Evolutionary conservation across 2,329 filamentous ascomycete species (phyloP).

Genomic region (Stachybotrys chlorohalonatus): DNA sequence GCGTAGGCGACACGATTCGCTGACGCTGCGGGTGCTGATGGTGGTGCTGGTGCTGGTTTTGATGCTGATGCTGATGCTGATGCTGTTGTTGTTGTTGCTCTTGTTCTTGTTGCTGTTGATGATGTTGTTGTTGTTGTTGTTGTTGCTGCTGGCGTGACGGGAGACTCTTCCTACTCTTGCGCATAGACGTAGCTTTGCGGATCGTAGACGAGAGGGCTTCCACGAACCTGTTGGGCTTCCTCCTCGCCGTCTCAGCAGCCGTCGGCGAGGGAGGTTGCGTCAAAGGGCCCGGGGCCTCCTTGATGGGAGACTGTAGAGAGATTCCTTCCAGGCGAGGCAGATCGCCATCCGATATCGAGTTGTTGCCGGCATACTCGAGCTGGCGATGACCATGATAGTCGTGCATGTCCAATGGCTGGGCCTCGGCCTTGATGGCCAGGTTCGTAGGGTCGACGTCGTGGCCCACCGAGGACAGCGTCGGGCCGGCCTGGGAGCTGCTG

Average conservation of each 20-base stretch:
- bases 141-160: conserved; percentile 2
- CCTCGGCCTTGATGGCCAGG: conserved; percentile 11
- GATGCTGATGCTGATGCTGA: too few relatives aligned
- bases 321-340: conserved; percentile 38
- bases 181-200: conserved; percentile 26
- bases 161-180: conserved; percentile 17
- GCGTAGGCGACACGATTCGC: conserved; percentile 20
- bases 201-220: conserved; percentile 29
- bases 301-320: conserved; percentile 28
- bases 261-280: conserved; percentile 22
- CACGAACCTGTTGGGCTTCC: conserved; percentile 29
- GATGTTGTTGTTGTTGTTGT: neutral
- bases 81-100: too few relatives aligned
- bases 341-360: conserved; percentile 38
- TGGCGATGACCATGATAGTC: conserved; percentile 8
- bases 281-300: conserved; percentile 15
- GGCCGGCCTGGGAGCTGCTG: conserved; percentile 20
- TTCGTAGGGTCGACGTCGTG: conserved; percentile 21
- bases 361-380: conserved; percentile 16
- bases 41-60: neutral
- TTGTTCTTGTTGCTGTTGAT: conserved; percentile 3
- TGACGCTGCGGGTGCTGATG: neutral
- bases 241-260: conserved; percentile 15
- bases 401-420: neutral
- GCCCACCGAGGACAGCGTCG: conserved; percentile 11